Percentiles rank a stretch among this genome's conserved stretches.
Evolutionary conservation across 352 stramenopile species (phyloP).

Genomic region (Globisporangium camurandrum): DNA sequence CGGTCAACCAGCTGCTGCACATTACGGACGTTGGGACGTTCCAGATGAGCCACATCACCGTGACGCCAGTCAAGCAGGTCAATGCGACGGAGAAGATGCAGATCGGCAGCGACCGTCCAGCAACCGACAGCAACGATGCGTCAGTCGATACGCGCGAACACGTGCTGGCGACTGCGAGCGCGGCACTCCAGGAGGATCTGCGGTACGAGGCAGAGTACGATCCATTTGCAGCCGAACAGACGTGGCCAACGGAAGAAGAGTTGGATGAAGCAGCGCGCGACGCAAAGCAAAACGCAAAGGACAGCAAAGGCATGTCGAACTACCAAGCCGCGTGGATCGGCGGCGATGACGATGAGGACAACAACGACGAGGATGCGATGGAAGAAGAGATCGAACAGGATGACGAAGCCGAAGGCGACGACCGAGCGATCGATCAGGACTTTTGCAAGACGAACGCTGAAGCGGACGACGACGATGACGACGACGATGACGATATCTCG

Average conservation of each 20-base stretch:
- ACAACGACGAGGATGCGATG: conserved; percentile 46
- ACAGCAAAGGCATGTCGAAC: conserved; percentile 73
- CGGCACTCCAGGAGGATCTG: conserved; percentile 68
- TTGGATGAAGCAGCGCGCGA: conserved; percentile 81
- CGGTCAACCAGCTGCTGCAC: conserved; percentile 95
- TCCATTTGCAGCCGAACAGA: conserved; percentile 96
- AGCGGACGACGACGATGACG: conserved; percentile 48
- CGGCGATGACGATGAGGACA: conserved; percentile 44
- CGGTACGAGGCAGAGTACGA: conserved; percentile 89
- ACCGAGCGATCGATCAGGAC: conserved; percentile 55
- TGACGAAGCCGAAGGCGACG: conserved; percentile 21
- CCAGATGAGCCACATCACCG: conserved; percentile 73
- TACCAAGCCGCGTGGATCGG: conserved; percentile 95
- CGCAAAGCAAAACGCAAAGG: conserved; percentile 41
- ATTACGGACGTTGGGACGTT: conserved; percentile 95
- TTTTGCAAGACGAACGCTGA: conserved; percentile 73
- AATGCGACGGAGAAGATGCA: conserved; percentile 31
- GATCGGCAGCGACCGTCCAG: conserved; percentile 21
- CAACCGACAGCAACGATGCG: conserved; percentile 12
- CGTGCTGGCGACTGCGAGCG: conserved; percentile 61
- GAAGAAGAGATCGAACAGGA: conserved; percentile 44
- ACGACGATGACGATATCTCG: conserved; percentile 68
- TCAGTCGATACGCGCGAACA: conserved; percentile 12
- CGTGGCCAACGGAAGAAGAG: conserved; percentile 94
- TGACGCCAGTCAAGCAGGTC: conserved; percentile 35